Conservation (phyloP, 2,329 filamentous ascomycete genomes). For the Pseudogymnoascus sp. region DNA sequence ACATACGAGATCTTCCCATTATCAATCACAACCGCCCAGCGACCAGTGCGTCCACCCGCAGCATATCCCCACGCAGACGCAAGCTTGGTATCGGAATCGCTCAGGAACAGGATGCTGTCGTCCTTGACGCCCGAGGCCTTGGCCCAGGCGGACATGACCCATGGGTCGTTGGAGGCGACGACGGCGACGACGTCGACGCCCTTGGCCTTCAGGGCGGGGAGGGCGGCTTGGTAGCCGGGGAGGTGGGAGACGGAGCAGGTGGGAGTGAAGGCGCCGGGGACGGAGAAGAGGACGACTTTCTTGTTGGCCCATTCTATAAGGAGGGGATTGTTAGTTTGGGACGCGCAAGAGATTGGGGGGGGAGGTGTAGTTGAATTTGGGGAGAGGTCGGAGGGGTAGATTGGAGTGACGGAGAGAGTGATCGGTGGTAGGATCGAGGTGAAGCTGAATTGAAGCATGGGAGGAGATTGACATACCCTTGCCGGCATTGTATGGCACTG, state of each 20-base stretch:
- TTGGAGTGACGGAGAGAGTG: neutral
- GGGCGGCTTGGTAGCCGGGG: slow-evolving; percentile 59
- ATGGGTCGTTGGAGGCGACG: slow-evolving; percentile 62
- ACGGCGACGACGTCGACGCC: slow-evolving; percentile 62
- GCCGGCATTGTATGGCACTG: slow-evolving; percentile 70
- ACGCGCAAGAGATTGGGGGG: neutral
- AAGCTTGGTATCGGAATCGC: slow-evolving; percentile 57
- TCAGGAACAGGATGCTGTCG: slow-evolving; percentile 61
- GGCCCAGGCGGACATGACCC: slow-evolving; percentile 65
- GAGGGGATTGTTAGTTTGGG: slow-evolving; percentile 1
- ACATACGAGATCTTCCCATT: slow-evolving; percentile 62
- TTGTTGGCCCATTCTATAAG: slow-evolving; percentile 54
- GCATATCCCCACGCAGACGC: slow-evolving; percentile 59
- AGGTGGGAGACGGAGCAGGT: slow-evolving; percentile 62
- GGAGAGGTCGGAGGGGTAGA: neutral
- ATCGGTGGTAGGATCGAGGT: neutral
- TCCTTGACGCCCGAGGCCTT: slow-evolving; percentile 61
- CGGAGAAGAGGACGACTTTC: slow-evolving; percentile 63
- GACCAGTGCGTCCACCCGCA: slow-evolving; percentile 51
- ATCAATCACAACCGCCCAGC: slow-evolving; percentile 62
- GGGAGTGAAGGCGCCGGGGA: slow-evolving; percentile 65
- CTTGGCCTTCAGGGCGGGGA: slow-evolving; percentile 53
- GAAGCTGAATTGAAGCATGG: neutral
- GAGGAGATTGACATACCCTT: slow-evolving; percentile 44
- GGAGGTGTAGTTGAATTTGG: neutral